Evolutionary conservation across 768 basidiomycete species (phyloP).

Genomic region (Lactifluus rugatus): DNA sequence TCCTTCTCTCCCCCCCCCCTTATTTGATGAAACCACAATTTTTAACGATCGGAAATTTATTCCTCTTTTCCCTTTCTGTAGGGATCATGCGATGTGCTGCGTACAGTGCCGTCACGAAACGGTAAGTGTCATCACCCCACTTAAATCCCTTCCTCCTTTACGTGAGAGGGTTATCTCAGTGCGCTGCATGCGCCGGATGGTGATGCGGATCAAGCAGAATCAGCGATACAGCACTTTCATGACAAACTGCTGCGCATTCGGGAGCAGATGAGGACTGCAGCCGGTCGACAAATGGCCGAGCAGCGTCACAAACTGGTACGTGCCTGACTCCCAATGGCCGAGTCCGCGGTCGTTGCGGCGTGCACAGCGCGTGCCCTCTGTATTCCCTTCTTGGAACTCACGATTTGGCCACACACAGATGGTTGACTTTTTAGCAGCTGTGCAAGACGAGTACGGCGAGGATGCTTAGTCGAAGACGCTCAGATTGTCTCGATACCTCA

Average conservation of each 20-base stretch:
- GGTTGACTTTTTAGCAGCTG: constrained; percentile 47
- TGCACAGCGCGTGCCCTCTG: too few species aligned
- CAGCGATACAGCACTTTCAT: constrained; percentile 75
- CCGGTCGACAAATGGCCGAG: constrained; percentile 57
- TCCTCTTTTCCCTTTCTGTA: constrained; percentile 6
- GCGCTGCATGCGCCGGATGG: constrained; percentile 38
- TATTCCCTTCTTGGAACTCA: not conserved
- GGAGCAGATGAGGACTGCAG: constrained; percentile 66
- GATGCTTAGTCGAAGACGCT: not conserved
- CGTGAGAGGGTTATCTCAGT: constrained; percentile 18
- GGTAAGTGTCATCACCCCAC: constrained; percentile 18
- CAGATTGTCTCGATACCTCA: too few species aligned
- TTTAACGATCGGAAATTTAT: not conserved
- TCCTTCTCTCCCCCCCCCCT: not conserved
- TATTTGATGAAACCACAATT: not conserved
- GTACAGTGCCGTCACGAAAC: constrained; percentile 32
- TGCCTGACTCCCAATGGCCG: not conserved
- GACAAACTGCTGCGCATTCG: constrained; percentile 75
- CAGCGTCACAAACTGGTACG: constrained; percentile 64
- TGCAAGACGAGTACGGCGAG: constrained; percentile 43
- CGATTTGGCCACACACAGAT: constrained; percentile 34
- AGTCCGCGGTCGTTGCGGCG: too few species aligned
- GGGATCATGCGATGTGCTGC: constrained; percentile 42
- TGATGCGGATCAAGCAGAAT: constrained; percentile 35
- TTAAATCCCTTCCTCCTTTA: too few species aligned